Percentiles rank a stretch among this genome's conserved stretches.
These are phyloP conservation scores for Candida cerambycidarum DNA, from an alignment of 805 yeast genomes.

Conservation along the genomic window DNA sequence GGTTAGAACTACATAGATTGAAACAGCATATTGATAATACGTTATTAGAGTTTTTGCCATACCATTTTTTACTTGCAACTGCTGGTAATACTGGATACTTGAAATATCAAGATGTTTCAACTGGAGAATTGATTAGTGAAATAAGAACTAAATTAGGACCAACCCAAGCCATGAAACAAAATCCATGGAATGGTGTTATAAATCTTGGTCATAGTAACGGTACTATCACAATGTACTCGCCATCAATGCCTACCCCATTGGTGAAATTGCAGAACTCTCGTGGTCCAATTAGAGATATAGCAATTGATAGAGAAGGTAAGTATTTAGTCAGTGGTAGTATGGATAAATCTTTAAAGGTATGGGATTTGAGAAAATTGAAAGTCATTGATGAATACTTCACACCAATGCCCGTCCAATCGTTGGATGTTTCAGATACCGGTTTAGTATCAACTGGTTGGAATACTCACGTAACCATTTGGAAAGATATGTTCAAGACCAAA, in stretches of 20 bases:
- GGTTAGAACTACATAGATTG: slow-evolving; percentile 87
- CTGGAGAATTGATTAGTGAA: slow-evolving; percentile 84
- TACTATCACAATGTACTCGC: slow-evolving; percentile 91
- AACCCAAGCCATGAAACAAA: slow-evolving; percentile 81
- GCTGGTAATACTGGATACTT: slow-evolving; percentile 89
- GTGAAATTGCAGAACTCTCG: slow-evolving; percentile 77
- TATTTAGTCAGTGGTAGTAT: slow-evolving; percentile 94
- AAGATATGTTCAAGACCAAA: slow-evolving; percentile 68
- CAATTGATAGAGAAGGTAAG: slow-evolving; percentile 86
- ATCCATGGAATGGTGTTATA: slow-evolving; percentile 94
- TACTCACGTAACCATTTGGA: slow-evolving; percentile 93
- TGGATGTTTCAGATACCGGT: slow-evolving; percentile 85
- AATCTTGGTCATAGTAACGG: slow-evolving; percentile 94
- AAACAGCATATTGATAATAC: slow-evolving; percentile 88
- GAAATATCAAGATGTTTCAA: slow-evolving; percentile 92
- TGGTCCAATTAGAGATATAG: slow-evolving; percentile 85
- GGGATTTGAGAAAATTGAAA: slow-evolving; percentile 88
- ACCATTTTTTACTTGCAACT: slow-evolving; percentile 82
- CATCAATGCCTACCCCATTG: slow-evolving; percentile 79
- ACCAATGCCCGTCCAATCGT: slow-evolving; percentile 82
- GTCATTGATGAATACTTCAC: slow-evolving; percentile 67
- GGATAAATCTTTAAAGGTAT: slow-evolving; percentile 79
- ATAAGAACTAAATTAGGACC: slow-evolving; percentile 88
- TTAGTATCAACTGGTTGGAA: slow-evolving; percentile 92
- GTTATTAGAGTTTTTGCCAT: slow-evolving; percentile 82